These are phyloP conservation scores for Tylopilus subfusipes DNA, from an alignment of 768 basidiomycete genomes.

Conservation along the genomic window DNA sequence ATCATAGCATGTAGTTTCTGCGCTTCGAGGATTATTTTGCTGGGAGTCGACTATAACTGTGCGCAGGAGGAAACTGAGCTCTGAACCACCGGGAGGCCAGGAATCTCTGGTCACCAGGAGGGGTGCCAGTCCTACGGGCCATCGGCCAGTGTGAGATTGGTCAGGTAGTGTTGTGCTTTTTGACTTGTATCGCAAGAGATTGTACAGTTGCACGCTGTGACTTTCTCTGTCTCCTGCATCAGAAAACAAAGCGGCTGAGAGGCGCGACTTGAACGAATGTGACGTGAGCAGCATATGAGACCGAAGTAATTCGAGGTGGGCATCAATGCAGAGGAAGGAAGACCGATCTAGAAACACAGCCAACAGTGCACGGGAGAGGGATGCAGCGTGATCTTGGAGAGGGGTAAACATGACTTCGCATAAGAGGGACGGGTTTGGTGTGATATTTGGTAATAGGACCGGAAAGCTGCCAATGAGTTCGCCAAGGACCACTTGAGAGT, in stretches of 20 bases:
- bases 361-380: conserved; percentile 65
- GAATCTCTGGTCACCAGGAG: conserved; percentile 67
- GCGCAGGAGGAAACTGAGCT: conserved; percentile 77
- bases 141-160: conserved; percentile 28
- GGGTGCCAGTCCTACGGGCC: conserved; percentile 72
- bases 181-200: conserved; percentile 22
- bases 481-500: conserved; percentile 32
- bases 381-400: conserved; percentile 57
- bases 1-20: conserved; percentile 24
- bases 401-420: conserved; percentile 60
- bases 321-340: conserved; percentile 62
- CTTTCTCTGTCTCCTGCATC: conserved; percentile 54
- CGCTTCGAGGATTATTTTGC: conserved; percentile 30
- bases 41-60: conserved; percentile 85
- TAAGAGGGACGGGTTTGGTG: conserved; percentile 62
- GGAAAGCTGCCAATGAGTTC: conserved; percentile 61
- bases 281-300: conserved; percentile 74
- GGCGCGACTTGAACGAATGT: conserved; percentile 66
- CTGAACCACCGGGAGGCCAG: conserved; percentile 87
- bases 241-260: conserved; percentile 72
- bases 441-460: conserved; percentile 50
- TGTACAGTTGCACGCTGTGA: conserved; percentile 27
- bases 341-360: conserved; percentile 59
- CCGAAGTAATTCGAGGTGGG: conserved; percentile 65
- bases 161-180: conserved; percentile 18